Percentiles rank a stretch among this genome's conserved stretches.
These are phyloP conservation scores for Scytalidium lignicola DNA, from an alignment of 2,329 filamentous ascomycete species.

Conservation along the genomic window DNA sequence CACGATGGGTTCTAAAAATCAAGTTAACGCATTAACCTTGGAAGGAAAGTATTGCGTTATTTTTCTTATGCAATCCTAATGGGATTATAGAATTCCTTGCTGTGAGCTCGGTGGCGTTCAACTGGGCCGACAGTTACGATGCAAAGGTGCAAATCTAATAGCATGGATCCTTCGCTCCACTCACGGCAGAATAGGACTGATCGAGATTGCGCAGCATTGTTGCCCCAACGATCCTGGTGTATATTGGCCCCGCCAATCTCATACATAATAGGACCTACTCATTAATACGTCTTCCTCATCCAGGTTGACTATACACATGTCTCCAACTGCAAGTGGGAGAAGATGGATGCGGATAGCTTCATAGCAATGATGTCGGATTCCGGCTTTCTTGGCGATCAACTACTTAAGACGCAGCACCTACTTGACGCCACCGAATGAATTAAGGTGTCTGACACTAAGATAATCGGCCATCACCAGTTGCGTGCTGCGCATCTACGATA, in stretches of 20 bases:
- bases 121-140: conserved; percentile 64
- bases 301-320: conserved; percentile 59
- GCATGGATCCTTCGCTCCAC: neutral
- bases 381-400: conserved; percentile 54
- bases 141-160: conserved; percentile 38
- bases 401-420: conserved; percentile 61
- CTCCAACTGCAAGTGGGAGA: conserved; percentile 54
- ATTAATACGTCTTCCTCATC: neutral
- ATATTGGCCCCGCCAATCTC: neutral
- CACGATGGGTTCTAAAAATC: no score
- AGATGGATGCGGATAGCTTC: conserved; percentile 58
- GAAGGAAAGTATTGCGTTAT: no score
- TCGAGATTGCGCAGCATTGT: conserved; percentile 17
- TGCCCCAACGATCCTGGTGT: conserved; percentile 18
- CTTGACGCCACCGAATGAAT: conserved; percentile 56
- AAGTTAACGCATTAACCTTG: no score
- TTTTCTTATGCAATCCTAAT: no score
- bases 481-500: conserved; percentile 19
- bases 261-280: neutral
- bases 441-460: conserved; percentile 50
- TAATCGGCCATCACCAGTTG: conserved; percentile 40
- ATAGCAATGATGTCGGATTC: conserved; percentile 53
- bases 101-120: conserved; percentile 44
- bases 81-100: conserved; percentile 41
- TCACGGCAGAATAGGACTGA: conserved; percentile 18